A percentile compares a stretch with the other conserved stretches of the same genome.
These are phyloP conservation scores for Eucalyptus regnans DNA, from an alignment of 345 rosid species.

Conservation along the genomic window DNA sequence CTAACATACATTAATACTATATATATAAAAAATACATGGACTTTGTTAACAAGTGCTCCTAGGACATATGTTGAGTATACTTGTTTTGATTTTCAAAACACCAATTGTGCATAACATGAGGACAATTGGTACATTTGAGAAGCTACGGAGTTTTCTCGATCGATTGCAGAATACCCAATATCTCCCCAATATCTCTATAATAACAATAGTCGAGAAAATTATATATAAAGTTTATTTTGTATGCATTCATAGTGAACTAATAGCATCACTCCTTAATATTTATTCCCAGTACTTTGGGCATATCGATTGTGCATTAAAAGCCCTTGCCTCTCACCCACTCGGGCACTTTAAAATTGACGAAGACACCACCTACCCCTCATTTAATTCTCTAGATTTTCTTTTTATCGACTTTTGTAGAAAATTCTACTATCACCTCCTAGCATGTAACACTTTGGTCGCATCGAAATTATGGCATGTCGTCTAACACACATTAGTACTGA, in stretches of 20 bases:
- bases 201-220: background rate
- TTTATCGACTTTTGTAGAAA: background rate
- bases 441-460: too few species aligned
- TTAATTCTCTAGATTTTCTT: background rate
- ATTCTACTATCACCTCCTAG: background rate
- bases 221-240: background rate
- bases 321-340: background rate
- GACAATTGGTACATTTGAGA: too few species aligned
- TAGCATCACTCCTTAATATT: background rate
- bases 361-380: background rate
- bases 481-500: too few species aligned
- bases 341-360: background rate
- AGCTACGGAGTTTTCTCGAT: too few species aligned
- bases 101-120: accelerated
- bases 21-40: too few species aligned
- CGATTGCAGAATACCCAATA: accelerated
- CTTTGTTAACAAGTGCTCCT: too few species aligned
- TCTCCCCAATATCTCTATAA: background rate
- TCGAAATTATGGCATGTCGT: too few species aligned
- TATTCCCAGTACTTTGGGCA: background rate
- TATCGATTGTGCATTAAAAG: background rate
- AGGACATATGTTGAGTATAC: too few species aligned
- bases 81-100: too few species aligned
- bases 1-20: too few species aligned
- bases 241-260: background rate